Evolutionary conservation across 2,329 filamentous ascomycete genomes (phyloP).

Genomic region (Penicillium psychrosexuale): DNA sequence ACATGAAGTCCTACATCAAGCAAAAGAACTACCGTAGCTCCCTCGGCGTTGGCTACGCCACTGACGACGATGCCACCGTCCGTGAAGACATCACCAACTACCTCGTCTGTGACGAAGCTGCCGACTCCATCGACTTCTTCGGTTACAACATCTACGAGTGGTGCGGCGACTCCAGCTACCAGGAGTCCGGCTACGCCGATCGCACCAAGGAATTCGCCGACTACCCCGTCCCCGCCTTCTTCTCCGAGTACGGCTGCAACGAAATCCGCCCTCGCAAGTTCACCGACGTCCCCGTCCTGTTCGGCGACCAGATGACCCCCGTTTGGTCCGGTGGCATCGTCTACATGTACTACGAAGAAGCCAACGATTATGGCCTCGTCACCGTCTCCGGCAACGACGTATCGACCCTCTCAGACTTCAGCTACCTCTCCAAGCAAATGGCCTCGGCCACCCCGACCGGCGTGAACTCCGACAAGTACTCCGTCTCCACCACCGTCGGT

Average conservation of each 20-base stretch:
- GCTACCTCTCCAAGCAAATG: slow-evolving; percentile 67
- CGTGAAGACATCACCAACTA: slow-evolving; percentile 80
- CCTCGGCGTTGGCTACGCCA: slow-evolving; percentile 91
- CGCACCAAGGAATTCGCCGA: slow-evolving; percentile 82
- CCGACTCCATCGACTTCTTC: slow-evolving; percentile 85
- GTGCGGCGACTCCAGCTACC: slow-evolving; percentile 82
- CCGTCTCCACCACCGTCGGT: slow-evolving; percentile 65
- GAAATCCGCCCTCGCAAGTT: slow-evolving; percentile 68
- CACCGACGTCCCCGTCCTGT: slow-evolving; percentile 80
- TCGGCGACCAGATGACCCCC: slow-evolving; percentile 71
- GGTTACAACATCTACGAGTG: slow-evolving; percentile 99
- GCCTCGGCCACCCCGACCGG: slow-evolving; percentile 63
- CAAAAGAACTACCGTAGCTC: slow-evolving; percentile 64
- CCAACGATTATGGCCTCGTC: slow-evolving; percentile 71
- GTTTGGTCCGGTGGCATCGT: slow-evolving; percentile 97
- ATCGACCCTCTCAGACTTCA: slow-evolving; percentile 70
- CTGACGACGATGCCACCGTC: slow-evolving; percentile 85
- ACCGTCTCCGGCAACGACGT: slow-evolving; percentile 65
- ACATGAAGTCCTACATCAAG: slow-evolving; percentile 93
- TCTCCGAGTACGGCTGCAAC: slow-evolving; percentile 98
- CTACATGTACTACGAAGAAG: slow-evolving; percentile 97
- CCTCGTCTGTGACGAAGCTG: slow-evolving; percentile 79
- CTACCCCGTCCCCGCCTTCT: slow-evolving; percentile 95
- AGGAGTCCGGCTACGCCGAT: slow-evolving; percentile 72
- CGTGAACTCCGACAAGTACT: slow-evolving; percentile 67